Evolutionary conservation across 164 flowering plant species (phyloP), one percentile per base, ranked within the genome.

Genomic region (Liriodendron chinense): DNA sequence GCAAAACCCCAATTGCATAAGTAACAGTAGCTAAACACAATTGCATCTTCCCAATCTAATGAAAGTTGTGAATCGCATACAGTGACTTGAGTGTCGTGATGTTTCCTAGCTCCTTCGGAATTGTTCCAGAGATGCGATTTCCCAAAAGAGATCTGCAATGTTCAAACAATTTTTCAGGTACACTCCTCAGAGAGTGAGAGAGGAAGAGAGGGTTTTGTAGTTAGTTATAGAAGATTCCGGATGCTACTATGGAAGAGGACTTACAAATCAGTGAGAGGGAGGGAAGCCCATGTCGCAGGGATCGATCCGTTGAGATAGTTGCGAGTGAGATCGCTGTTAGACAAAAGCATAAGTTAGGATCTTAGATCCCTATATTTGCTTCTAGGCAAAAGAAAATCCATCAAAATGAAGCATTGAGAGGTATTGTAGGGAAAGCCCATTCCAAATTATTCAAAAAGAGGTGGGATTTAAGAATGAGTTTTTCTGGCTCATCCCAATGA

Each of bases 291-390:
- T 14, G 43, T 69, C 48, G 26, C 57, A 23, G 84, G 84, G 16
- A 82, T 74, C 23, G 82, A 10, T 0, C 84, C 84, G 75, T 59
- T 79, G 12, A 82, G 65, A 77, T 77, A 79, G 78, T 79, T 82
- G 47, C 65, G 90, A 28, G 82, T 74, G 9, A 96, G 87, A 79
- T 96, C 98, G 12, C 99, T 95, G 89, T 67, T 48, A 21, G 56
- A 69, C 28, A 68, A 65, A 13, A 22, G 50, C 26, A 50, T 24
- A 16, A 21, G 12, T 64, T 23, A n/a, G 8, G 5, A 0, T 34
- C 66, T 21, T 20, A 25, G 13, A 64, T n/a, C 23, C 23, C 21
- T 23, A 22, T 5, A n/a, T 21, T 0, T 20, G 21, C 23, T 6
- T 1, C 12, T 10, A 9, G 10, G 26, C 25, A 64, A 21, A 21